A percentile compares a stretch with the other conserved stretches of the same genome.
Conservation (phyloP, 331 rosid species). For the Cydonia oblonga region DNA sequence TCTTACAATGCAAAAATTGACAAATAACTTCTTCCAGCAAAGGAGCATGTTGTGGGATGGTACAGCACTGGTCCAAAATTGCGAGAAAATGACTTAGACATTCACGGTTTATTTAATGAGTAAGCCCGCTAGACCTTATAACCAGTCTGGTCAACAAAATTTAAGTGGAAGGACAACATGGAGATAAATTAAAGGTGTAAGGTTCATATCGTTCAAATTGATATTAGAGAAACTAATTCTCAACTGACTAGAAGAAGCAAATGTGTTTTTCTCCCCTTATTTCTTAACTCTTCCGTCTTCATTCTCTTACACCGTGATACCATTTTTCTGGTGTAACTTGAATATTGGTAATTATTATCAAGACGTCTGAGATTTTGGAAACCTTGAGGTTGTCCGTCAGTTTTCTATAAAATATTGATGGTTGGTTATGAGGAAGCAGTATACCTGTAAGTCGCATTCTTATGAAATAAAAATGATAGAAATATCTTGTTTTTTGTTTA, state of each 20-base stretch:
- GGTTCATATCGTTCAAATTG: not conserved
- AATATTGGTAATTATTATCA: not conserved
- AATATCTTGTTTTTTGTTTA: too few relatives aligned
- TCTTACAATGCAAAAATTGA: not conserved
- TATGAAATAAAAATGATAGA: too few relatives aligned
- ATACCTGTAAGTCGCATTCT: too few relatives aligned
- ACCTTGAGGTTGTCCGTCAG: not conserved
- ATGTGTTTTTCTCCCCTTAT: not conserved
- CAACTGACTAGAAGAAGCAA: not conserved
- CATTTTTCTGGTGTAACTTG: not conserved
- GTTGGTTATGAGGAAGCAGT: not conserved
- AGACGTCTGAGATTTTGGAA: not conserved
- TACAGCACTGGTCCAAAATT: conserved; percentile 87
- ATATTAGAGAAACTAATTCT: not conserved
- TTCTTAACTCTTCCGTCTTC: too few relatives aligned
- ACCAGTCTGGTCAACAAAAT: not conserved
- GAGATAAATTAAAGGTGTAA: not conserved
- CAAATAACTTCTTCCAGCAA: conserved; percentile 27
- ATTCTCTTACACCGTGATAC: not conserved
- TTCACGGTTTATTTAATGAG: conserved; percentile 67
- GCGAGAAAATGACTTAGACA: conserved; percentile 77
- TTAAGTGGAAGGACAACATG: not conserved
- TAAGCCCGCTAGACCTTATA: too few relatives aligned
- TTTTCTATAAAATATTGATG: not conserved
- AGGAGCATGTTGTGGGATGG: conserved; percentile 94